Base-by-base conservation (phyloP, 768 basidiomycete species). In the Dentipellis fragilis region DNA sequence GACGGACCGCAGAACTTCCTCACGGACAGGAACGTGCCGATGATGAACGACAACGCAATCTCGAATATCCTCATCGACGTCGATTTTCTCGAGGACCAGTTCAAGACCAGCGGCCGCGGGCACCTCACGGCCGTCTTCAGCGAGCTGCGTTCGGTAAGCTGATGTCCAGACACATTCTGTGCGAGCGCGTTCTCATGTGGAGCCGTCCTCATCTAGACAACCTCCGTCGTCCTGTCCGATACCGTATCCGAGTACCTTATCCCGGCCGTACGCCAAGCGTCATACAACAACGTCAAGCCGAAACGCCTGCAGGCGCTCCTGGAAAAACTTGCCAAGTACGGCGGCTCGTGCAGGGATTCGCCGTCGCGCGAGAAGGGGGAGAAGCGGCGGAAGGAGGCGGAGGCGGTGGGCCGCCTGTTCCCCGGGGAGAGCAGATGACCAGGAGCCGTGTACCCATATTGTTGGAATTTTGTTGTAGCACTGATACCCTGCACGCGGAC, bases 1-100 rank as follows among this genome's bases (percentile, higher is more conserved):
- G 22, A 4, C 8, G 17, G 59, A 54, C 49, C 46, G 6, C 60
- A 94, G 92, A 80, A 83, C 57, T 89, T 91, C 68, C 69, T 93
- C 65, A 80, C 81, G 19, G 89, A 89, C 10, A 77, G 84, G 3
- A 85, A 86, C 57, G 80, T 93, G 22, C 71, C 75, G 8, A 78
- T 78, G 72, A 80, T 94, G 75, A 97, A 95, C 64, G 93, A 97
- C 64, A 86, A 89, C 63, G 93, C 89, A 1, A 77, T 96, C 45
- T 81, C 85, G 35, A 95, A 94, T 61, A 78, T 97, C 50, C 73
- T 88, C 53, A 80, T 87, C 49, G 94, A 97, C 66, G 80, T 93
- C 57, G 83, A 85, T 56, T 96, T 94, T 68, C 75, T 97, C 53
- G 91, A 95, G 59, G 81, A 83, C n/a, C 89, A 93, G 63, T 80